Evolutionary conservation across 2,329 filamentous ascomycete genomes (phyloP).

Genomic region (Thelonectria blattea): DNA sequence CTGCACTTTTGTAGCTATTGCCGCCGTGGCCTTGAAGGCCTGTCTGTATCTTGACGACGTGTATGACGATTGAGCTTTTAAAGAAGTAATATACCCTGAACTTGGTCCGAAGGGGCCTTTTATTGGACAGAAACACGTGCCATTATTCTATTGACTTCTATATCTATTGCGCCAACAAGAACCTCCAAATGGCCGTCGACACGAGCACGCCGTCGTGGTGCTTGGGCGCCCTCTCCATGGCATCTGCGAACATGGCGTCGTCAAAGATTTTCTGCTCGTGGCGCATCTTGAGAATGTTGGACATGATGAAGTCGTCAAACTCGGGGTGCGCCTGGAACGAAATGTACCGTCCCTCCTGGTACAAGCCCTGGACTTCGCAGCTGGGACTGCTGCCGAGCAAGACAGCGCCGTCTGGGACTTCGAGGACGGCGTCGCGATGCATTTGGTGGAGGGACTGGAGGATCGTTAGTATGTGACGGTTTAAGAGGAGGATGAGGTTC

Average conservation of each 20-base stretch:
- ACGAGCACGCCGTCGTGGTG: slow-evolving; percentile 40
- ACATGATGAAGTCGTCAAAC: slow-evolving; percentile 47
- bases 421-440: slow-evolving; percentile 51
- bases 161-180: slow-evolving; percentile 25
- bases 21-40: background rate
- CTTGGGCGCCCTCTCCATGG: slow-evolving; percentile 33
- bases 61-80: background rate
- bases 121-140: too few relatives aligned
- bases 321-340: slow-evolving; percentile 54
- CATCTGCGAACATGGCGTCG: slow-evolving; percentile 37
- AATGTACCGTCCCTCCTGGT: slow-evolving; percentile 43
- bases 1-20: background rate
- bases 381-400: slow-evolving; percentile 47
- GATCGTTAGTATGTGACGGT: slow-evolving; percentile 1
- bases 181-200: slow-evolving; percentile 37
- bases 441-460: slow-evolving; percentile 48
- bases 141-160: background rate
- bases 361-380: slow-evolving; percentile 50
- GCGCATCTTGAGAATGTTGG: slow-evolving; percentile 38
- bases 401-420: slow-evolving; percentile 43
- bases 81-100: background rate
- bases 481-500: background rate
- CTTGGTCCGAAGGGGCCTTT: background rate
- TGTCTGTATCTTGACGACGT: background rate
- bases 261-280: slow-evolving; percentile 37